Evolutionary conservation across 192 early-diverging fungal genomes (phyloP).

Genomic region (Funneliformis geosporum): DNA sequence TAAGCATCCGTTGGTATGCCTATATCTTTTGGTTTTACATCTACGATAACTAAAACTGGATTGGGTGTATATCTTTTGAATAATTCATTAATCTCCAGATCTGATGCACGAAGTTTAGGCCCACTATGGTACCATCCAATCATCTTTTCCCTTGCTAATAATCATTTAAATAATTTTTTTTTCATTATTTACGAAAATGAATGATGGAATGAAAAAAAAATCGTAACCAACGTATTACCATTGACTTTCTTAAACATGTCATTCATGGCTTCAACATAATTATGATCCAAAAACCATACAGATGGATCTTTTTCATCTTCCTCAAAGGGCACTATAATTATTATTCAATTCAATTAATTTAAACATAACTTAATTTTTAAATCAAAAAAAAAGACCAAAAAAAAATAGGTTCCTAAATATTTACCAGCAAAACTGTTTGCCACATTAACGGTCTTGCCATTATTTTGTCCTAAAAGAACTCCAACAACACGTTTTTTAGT

Average conservation of each 20-base stretch:
- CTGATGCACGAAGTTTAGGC: slow-evolving; percentile 93
- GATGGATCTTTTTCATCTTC: slow-evolving; percentile 98
- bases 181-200: neutral
- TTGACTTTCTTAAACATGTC: slow-evolving; percentile 99
- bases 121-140: slow-evolving; percentile 99
- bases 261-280: slow-evolving; percentile 99
- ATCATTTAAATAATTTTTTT: neutral
- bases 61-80: slow-evolving; percentile 95
- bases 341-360: no score
- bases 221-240: slow-evolving; percentile 53
- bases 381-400: slow-evolving; percentile 21
- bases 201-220: no score
- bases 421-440: slow-evolving; percentile 98
- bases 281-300: slow-evolving; percentile 99
- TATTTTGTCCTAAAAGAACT: slow-evolving; percentile 89
- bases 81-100: slow-evolving; percentile 97
- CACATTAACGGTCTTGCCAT: slow-evolving; percentile 88
- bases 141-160: slow-evolving; percentile 86
- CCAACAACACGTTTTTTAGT: slow-evolving; percentile 97
- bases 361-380: no score
- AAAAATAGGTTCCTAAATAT: neutral
- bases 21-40: slow-evolving; percentile 91
- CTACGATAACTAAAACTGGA: slow-evolving; percentile 96
- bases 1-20: slow-evolving; percentile 97
- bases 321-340: slow-evolving; percentile 91